Evolutionary conservation across 768 basidiomycete species (phyloP).

Genomic region (Suillus bovinus): DNA sequence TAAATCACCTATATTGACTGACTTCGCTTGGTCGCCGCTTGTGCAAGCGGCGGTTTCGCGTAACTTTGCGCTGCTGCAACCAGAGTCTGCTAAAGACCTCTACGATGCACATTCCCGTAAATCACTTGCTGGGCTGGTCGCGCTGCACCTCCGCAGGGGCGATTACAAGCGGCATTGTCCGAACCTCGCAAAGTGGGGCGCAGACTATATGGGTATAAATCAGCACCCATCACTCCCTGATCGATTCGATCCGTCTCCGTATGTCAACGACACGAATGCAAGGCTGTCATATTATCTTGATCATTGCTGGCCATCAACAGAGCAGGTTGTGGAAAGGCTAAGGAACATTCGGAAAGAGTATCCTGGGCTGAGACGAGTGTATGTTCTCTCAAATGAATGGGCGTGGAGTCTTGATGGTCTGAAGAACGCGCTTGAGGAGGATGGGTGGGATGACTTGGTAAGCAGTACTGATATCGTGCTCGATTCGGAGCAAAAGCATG

Average conservation of each 20-base stretch:
- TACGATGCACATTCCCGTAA: slow-evolving; percentile 17
- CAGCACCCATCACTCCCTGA: slow-evolving; percentile 42
- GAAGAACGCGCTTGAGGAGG: slow-evolving; percentile 36
- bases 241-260: slow-evolving; percentile 35
- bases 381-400: slow-evolving; percentile 55
- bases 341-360: slow-evolving; percentile 36
- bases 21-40: slow-evolving; percentile 57
- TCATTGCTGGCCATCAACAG: slow-evolving; percentile 45
- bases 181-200: slow-evolving; percentile 45
- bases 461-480: slow-evolving; percentile 43
- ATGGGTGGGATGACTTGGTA: slow-evolving; percentile 52
- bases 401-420: slow-evolving; percentile 43
- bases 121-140: slow-evolving; percentile 46
- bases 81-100: slow-evolving; percentile 28
- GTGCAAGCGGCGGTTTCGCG: slow-evolving; percentile 50
- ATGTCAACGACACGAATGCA: slow-evolving; percentile 14
- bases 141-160: slow-evolving; percentile 56
- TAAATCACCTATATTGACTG: slow-evolving; percentile 47
- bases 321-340: slow-evolving; percentile 42
- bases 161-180: slow-evolving; percentile 58
- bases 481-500: slow-evolving; percentile 46
- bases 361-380: slow-evolving; percentile 37
- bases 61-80: slow-evolving; percentile 45
- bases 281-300: slow-evolving; percentile 36
- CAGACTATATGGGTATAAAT: slow-evolving; percentile 52